Base-by-base conservation (phyloP, 2,329 filamentous ascomycete genomes). In the Coniosporium tulheliwenetii region DNA sequence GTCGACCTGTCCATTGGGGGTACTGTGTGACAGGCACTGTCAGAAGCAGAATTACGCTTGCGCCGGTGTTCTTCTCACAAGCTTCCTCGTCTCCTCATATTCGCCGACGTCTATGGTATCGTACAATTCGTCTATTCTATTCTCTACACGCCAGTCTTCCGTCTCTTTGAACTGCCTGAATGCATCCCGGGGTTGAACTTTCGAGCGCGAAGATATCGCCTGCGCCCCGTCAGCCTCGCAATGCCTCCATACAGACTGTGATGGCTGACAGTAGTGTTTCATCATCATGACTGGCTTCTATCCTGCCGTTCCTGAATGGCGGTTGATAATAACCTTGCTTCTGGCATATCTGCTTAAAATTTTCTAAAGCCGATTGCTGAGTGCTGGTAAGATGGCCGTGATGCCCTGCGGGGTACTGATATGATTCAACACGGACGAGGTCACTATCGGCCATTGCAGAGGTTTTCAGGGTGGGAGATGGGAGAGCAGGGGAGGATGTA, bases 1-100 rank as follows among this genome's bases (percentile, higher is more conserved):
- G 77, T 48, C 86, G 81, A 41, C 89, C 89, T 14, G 85, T 93
- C 83, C 86, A 95, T 75, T 94, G 85, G 16, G 87, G 86, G 56
- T 94, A 94, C 81, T 87, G 52, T 43, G 15, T 26, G 42, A 47
- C 36, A 41, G 41, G 48, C 49, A 44, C 44, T 41, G 41, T 55
- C 41, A 54, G 45, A 31, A 26, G 13, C 10, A 39, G 12, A 30
- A 30, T 16, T 19, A 29, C 10, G 19, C 30, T n/a, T 31, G 19
- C 5, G 12, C 30, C 12, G 16, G 10, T 33, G 32, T 10, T 12
- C 5, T 14, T 59, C 68, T 50, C 61, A 89, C 84, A 66, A 95
- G 69, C 49, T 76, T 71, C 43, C 81, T 71, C 45, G 83, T 81
- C 53, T 81, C 71, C 60, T 94, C 85, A 57, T 87, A 95, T 42